phyloP scores from a whole-genome alignment of 192 early-diverging fungal genomes.

The Coemansia guatemalensis region DNA sequence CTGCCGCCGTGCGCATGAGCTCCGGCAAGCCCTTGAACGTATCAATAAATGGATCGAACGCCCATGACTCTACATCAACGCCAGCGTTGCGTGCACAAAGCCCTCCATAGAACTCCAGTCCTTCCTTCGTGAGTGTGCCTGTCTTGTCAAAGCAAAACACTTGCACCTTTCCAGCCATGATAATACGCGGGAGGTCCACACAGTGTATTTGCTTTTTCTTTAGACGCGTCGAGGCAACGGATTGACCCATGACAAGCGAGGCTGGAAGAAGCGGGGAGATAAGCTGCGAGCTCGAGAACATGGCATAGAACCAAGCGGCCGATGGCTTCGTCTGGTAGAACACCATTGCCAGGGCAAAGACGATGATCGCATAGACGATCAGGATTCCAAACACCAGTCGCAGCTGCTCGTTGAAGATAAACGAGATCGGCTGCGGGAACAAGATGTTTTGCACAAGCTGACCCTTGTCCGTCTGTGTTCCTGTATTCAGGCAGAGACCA shows the following conservation, averaged over 20 bases:
- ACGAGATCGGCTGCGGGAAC: conserved; percentile 64
- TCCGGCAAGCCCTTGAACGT: conserved; percentile 11
- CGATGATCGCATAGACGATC: conserved; percentile 35
- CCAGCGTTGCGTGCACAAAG: conserved; percentile 23
- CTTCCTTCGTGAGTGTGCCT: conserved; percentile 66
- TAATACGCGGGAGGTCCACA: conserved; percentile 63
- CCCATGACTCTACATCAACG: conserved; percentile 12
- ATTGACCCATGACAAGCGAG: conserved; percentile 63
- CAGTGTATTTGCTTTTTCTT: conserved; percentile 59
- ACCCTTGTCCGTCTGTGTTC: conserved; percentile 60
- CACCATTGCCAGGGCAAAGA: conserved; percentile 45
- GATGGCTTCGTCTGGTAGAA: conserved; percentile 52
- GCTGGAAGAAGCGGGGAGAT: conserved; percentile 63
- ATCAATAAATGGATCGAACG: conserved; percentile 9
- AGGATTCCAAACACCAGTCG: conserved; percentile 60
- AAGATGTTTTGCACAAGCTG: conserved; percentile 67
- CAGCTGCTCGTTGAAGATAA: conserved; percentile 73
- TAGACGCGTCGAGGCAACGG: conserved; percentile 55
- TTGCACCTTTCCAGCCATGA: conserved; percentile 62
- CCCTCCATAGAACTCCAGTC: conserved; percentile 60
- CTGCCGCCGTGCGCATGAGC: conserved; percentile 30
- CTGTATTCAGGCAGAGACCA: conserved; percentile 36
- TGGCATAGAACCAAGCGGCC: conserved; percentile 65
- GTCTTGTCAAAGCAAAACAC: conserved; percentile 69
- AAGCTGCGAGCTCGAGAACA: conserved; percentile 68